Evolutionary conservation across 2,329 filamentous ascomycete genomes (phyloP).

Genomic region (Paracamarosporium sp.): DNA sequence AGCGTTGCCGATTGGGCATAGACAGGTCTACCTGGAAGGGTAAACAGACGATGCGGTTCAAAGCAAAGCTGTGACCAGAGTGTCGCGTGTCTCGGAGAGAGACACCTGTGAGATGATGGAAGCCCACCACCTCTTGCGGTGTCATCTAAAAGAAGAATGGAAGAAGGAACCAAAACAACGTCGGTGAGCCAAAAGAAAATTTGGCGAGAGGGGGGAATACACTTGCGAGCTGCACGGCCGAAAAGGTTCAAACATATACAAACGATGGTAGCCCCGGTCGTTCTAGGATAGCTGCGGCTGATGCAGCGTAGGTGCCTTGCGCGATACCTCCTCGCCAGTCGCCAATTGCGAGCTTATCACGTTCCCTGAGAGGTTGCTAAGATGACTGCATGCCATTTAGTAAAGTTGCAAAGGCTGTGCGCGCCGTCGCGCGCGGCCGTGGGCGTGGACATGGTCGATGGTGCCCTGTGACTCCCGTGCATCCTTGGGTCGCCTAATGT

Average conservation of each 20-base stretch:
- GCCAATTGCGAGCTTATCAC: conserved; percentile 21
- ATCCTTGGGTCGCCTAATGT: neutral
- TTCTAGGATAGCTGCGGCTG: conserved; percentile 20
- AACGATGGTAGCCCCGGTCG: neutral
- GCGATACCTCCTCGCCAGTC: conserved; percentile 10
- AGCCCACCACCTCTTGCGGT: conserved; percentile 4
- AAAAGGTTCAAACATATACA: conserved; percentile 16
- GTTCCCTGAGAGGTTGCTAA: conserved; percentile 5
- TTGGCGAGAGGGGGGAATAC: neutral
- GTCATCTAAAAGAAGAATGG: conserved; percentile 3
- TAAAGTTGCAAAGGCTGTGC: conserved; percentile 16
- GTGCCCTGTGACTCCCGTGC: conserved; percentile 3
- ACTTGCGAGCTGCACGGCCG: conserved; percentile 9
- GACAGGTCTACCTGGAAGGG: neutral
- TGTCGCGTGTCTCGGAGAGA: conserved; percentile 2
- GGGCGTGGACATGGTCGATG: neutral
- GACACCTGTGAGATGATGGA: conserved; percentile 7
- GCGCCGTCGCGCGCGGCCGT: conserved; percentile 15
- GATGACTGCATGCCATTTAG: conserved; percentile 20
- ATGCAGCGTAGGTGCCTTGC: conserved; percentile 21
- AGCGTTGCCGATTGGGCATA: neutral
- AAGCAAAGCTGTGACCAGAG: neutral
- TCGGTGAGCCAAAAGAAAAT: conserved; percentile 3
- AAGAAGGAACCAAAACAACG: neutral
- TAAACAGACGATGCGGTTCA: neutral